Evolutionary conservation across 2,329 filamentous ascomycete species (phyloP), one percentile per base, ranked within the genome.

Genomic region (Tricladium varicosporioides): DNA sequence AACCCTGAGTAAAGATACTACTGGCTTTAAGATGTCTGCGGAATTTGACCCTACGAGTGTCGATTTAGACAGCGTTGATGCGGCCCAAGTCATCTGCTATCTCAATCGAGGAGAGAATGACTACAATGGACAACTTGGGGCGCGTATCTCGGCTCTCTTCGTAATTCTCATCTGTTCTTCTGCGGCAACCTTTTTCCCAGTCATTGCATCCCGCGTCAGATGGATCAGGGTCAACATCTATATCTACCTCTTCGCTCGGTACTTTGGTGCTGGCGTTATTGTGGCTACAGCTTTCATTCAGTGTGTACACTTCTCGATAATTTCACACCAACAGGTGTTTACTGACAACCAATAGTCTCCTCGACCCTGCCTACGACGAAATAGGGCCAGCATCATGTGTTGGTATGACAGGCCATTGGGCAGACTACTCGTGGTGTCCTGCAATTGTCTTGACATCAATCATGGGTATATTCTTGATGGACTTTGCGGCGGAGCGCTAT

Each of bases 201-300:
- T 91, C 46, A 73, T 85, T 51, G 84, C 89, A 14, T 80, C 82
- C 19, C 79, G 81, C 40, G 78, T 86, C 52, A 75, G 72, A 51
- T 77, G 78, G 32, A 63, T 85, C 1, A 78, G 78, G 2, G 74
- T 90, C 2, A 85, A 86, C 0, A 77, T 80, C 54, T 88, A 84
- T 75, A 78, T 82, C 1, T 91, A 90, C 72, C 86, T 90, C 66
- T 76, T 87, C 63, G 48, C 75, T 67, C 16, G 75, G 69, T 91
- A 88, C 72, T 90, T 91, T 63, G 88, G 88, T 49, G 87, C 87
- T 2, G 88, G 88, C 27, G 87, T 92, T 56, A 91, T 92, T 64
- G 79, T 91, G 56, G 86, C 88, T 1, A 92, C 88, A 1, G 87
- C 88, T 1, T 91, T 91, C 69, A 89, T 91, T 59, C 88, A 92